Evolutionary conservation across 495 filamentous ascomycete species (phyloP).

Genomic region (Penicillium paxilli): DNA sequence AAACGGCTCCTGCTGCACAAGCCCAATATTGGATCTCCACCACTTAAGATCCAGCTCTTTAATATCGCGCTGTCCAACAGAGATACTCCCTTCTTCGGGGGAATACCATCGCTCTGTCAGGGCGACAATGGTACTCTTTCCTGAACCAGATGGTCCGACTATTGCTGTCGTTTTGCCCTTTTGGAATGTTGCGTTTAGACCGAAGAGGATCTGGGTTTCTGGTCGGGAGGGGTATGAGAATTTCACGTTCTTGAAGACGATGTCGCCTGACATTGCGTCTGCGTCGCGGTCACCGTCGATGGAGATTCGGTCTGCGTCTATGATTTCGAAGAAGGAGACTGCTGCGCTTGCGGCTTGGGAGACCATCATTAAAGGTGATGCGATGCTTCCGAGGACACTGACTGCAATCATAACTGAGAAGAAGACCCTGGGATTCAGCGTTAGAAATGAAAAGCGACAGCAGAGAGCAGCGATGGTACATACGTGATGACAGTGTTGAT

Average conservation of each 20-base stretch:
- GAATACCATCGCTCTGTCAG: constrained; percentile 65
- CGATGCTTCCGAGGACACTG: constrained; percentile 25
- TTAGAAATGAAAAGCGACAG: background rate
- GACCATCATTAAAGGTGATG: constrained; percentile 47
- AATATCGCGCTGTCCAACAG: constrained; percentile 49
- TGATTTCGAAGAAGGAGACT: constrained; percentile 42
- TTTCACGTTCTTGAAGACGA: constrained; percentile 57
- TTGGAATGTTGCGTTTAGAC: constrained; percentile 39
- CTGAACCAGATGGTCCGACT: constrained; percentile 60
- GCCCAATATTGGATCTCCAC: constrained; percentile 76
- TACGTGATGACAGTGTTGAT: constrained; percentile 51
- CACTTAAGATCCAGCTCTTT: constrained; percentile 72
- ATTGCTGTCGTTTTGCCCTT: constrained; percentile 51
- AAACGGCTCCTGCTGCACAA: constrained; percentile 55
- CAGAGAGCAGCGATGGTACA: constrained; percentile 28
- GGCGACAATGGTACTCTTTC: constrained; percentile 67
- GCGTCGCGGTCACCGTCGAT: constrained; percentile 29
- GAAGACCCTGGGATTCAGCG: constrained; percentile 42
- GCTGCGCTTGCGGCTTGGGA: constrained; percentile 48
- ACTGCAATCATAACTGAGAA: constrained; percentile 41
- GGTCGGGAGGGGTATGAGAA: constrained; percentile 61
- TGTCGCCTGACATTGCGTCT: constrained; percentile 40
- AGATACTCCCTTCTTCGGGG: constrained; percentile 46
- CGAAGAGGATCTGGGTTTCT: constrained; percentile 36
- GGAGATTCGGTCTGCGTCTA: constrained; percentile 45